phyloP scores from a whole-genome alignment of 225 moss, liverwort and hornwort genomes.

The Marchantia paleacea region DNA sequence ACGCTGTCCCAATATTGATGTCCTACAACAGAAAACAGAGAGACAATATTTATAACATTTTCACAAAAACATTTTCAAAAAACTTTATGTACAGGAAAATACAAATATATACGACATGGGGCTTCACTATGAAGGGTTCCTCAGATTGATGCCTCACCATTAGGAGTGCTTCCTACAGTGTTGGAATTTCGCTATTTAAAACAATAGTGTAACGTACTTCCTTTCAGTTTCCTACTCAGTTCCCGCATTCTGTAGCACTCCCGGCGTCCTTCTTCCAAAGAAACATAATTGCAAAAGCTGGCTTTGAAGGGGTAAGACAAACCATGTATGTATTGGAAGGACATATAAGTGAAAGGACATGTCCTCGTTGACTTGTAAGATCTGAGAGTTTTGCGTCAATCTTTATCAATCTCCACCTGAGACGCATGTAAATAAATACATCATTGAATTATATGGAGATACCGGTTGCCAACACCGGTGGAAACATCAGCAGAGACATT shows the following conservation, averaged over 20 bases:
- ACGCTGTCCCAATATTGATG: slow-evolving; percentile 83
- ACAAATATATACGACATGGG: too few relatives aligned
- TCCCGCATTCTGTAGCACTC: too few relatives aligned
- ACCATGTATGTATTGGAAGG: slow-evolving; percentile 96
- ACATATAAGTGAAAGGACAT: slow-evolving; percentile 70
- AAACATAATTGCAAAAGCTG: not conserved
- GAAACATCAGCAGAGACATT: not conserved
- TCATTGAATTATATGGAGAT: not conserved
- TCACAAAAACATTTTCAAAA: not conserved
- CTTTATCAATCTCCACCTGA: slow-evolving; percentile 88
- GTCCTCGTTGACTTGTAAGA: slow-evolving; percentile 48
- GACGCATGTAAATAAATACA: not conserved
- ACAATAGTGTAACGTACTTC: too few relatives aligned
- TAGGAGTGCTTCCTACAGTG: too few relatives aligned
- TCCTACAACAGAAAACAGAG: slow-evolving; percentile 48
- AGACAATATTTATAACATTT: not conserved
- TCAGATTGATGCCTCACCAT: too few relatives aligned
- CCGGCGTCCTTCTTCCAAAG: not conserved
- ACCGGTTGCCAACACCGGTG: not conserved
- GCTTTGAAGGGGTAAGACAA: not conserved
- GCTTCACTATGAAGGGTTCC: too few relatives aligned
- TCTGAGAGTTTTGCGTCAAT: slow-evolving; percentile 68
- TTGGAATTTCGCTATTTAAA: too few relatives aligned
- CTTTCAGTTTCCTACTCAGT: too few relatives aligned
- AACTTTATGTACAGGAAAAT: not conserved